phyloP scores from a whole-genome alignment of 2,329 filamentous ascomycete genomes.

The Phialophora tarda region DNA sequence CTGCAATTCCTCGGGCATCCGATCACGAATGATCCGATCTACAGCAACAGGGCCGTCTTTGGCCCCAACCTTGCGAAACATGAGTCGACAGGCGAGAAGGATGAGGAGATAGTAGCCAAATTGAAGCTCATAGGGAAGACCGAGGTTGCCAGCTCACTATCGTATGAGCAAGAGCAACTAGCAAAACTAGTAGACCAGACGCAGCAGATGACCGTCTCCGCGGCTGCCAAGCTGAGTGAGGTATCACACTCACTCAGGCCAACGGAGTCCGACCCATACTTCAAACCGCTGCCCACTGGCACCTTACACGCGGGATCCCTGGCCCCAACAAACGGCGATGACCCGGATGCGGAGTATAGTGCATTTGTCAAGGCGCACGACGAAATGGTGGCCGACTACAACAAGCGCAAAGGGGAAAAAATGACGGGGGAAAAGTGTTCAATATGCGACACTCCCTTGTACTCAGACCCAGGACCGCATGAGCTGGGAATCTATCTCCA shows the following conservation, averaged over 20 bases:
- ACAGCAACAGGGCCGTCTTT: conserved; percentile 92
- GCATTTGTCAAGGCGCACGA: conserved; percentile 56
- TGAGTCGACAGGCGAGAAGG: conserved; percentile 72
- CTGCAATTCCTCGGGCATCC: conserved; percentile 93
- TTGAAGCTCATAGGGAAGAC: conserved; percentile 92
- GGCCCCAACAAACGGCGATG: conserved; percentile 11
- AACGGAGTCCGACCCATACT: conserved; percentile 13
- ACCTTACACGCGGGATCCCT: conserved; percentile 45
- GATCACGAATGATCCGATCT: conserved; percentile 97
- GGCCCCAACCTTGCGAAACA: conserved; percentile 75
- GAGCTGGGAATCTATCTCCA: conserved; percentile 94
- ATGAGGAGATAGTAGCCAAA: conserved; percentile 87
- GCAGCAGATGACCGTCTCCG: conserved; percentile 39
- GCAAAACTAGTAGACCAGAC: conserved; percentile 36
- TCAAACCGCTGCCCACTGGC: conserved; percentile 32
- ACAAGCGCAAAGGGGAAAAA: conserved; percentile 89
- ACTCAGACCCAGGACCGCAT: conserved; percentile 87
- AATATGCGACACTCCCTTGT: conserved; percentile 83
- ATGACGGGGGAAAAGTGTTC: conserved; percentile 85
- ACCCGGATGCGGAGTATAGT: conserved; percentile 35
- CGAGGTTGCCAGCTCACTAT: conserved; percentile 85
- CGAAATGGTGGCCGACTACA: conserved; percentile 87
- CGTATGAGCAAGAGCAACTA: conserved; percentile 66
- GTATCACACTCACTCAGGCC: conserved; percentile 1
- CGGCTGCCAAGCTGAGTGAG: conserved; percentile 26